A percentile compares a stretch with the other conserved stretches of the same genome.
Conservation (phyloP, 352 stramenopile genomes). For the Pythium guiyangense region DNA sequence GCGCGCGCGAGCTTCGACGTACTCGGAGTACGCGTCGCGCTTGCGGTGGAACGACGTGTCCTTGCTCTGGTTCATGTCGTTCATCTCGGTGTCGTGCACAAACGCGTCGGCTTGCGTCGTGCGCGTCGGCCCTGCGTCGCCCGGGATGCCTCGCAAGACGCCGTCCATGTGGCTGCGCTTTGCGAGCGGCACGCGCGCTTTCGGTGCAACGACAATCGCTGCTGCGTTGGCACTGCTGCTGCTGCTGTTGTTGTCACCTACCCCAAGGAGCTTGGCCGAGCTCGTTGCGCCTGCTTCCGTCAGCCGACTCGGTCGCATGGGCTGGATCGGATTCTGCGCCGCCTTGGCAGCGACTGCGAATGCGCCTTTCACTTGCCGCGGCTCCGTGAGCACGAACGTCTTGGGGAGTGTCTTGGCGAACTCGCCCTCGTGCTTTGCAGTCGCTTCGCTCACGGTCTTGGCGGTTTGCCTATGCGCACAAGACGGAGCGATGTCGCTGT, state of each 20-base stretch:
- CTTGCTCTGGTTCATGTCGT: conserved; percentile 73
- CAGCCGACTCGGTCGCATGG: conserved; percentile 35
- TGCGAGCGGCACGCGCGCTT: conserved; percentile 44
- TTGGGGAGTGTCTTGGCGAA: conserved; percentile 49
- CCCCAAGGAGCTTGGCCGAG: conserved; percentile 21
- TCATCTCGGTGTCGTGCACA: conserved; percentile 69
- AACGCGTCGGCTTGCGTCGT: conserved; percentile 53
- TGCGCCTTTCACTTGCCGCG: conserved; percentile 26
- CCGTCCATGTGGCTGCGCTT: conserved; percentile 82
- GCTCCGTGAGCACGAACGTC: conserved; percentile 67
- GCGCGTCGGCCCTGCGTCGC: conserved; percentile 18
- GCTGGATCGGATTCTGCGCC: conserved; percentile 47
- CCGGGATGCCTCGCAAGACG: conserved; percentile 54
- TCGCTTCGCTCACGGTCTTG: conserved; percentile 27
- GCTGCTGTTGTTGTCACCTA: not conserved
- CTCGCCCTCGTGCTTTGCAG: conserved; percentile 35
- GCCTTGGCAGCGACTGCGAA: conserved; percentile 47
- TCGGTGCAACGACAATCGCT: conserved; percentile 8
- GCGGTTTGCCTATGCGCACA: conserved; percentile 40
- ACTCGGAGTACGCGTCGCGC: conserved; percentile 83
- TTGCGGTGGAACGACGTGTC: conserved; percentile 74
- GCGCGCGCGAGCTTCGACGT: conserved; percentile 79
- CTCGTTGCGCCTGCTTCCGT: conserved; percentile 16
- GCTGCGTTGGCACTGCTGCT: conserved; percentile 10
- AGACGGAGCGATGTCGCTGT: not conserved